phyloP scores from a whole-genome alignment of 2,329 filamentous ascomycete genomes.

The Aspergillus floridensis region DNA sequence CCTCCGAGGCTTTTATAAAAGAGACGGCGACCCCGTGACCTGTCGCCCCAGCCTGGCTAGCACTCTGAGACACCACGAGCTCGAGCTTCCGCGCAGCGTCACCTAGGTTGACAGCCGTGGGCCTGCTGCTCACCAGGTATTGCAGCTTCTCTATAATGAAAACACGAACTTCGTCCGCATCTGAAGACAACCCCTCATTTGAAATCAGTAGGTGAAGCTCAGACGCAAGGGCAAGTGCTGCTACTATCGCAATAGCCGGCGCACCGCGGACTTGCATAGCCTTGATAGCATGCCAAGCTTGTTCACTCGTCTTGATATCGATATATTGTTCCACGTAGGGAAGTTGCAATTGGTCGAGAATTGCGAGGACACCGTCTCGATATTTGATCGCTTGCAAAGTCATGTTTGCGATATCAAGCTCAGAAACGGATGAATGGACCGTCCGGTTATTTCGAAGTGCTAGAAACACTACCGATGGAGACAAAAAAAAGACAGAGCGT shows the following conservation, averaged over 20 bases:
- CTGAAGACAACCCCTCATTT: constrained; percentile 43
- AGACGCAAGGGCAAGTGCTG: constrained; percentile 80
- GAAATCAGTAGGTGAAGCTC: constrained; percentile 60
- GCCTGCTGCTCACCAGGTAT: constrained; percentile 83
- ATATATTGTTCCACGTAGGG: constrained; percentile 60
- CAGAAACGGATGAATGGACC: background rate
- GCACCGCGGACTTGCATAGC: constrained; percentile 69
- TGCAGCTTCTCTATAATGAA: constrained; percentile 76
- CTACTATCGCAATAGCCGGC: constrained; percentile 97
- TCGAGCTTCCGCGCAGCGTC: constrained; percentile 85
- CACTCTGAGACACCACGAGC: constrained; percentile 54
- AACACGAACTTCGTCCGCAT: constrained; percentile 60
- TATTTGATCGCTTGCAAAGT: constrained; percentile 64
- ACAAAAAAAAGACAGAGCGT: no score
- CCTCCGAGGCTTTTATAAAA: constrained; percentile 78
- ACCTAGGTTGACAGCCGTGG: constrained; percentile 90
- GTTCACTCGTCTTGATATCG: constrained; percentile 52
- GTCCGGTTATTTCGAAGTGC: no score
- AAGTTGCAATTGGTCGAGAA: constrained; percentile 63
- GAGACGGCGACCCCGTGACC: constrained; percentile 57
- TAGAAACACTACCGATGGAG: no score
- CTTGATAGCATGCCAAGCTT: constrained; percentile 65
- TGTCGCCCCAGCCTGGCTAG: constrained; percentile 32
- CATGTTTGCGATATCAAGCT: constrained; percentile 23
- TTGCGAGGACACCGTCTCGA: constrained; percentile 53